These are phyloP conservation scores for Apostasia ramifera DNA, from an alignment of 106 monocot genomes.

Conservation along the genomic window DNA sequence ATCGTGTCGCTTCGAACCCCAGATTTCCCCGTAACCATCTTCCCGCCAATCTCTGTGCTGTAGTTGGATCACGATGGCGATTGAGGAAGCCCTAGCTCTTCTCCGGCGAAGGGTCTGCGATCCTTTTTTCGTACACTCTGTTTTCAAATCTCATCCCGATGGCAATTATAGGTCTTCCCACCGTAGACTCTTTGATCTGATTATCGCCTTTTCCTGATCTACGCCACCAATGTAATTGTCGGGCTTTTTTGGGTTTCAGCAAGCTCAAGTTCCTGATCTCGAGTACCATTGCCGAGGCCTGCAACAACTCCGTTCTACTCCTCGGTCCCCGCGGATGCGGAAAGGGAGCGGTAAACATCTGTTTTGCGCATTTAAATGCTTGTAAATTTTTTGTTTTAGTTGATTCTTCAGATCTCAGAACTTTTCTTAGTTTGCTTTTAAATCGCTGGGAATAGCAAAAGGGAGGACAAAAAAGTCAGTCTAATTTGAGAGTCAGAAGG, in stretches of 20 bases:
- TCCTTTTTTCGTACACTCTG: conserved; percentile 39
- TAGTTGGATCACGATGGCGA: conserved; percentile 7
- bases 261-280: conserved; percentile 77
- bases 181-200: no score
- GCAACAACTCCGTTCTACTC: conserved; percentile 87
- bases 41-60: neutral
- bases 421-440: neutral
- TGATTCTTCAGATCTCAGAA: neutral
- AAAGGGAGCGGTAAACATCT: conserved; percentile 50
- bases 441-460: neutral
- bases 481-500: neutral
- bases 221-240: no score
- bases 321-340: conserved; percentile 86
- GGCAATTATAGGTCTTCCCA: conserved; percentile 74
- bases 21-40: neutral
- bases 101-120: conserved; percentile 68
- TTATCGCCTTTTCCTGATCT: neutral
- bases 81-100: conserved; percentile 44
- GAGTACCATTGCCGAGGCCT: conserved; percentile 59
- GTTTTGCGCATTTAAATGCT: neutral
- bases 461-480: neutral
- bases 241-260: conserved; percentile 16
- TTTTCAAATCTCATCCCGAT: conserved; percentile 45
- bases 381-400: no score
- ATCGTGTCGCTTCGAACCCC: no score